Conservation (phyloP, 148 eudicot genomes). For the Vaccinium vitisidaea region DNA sequence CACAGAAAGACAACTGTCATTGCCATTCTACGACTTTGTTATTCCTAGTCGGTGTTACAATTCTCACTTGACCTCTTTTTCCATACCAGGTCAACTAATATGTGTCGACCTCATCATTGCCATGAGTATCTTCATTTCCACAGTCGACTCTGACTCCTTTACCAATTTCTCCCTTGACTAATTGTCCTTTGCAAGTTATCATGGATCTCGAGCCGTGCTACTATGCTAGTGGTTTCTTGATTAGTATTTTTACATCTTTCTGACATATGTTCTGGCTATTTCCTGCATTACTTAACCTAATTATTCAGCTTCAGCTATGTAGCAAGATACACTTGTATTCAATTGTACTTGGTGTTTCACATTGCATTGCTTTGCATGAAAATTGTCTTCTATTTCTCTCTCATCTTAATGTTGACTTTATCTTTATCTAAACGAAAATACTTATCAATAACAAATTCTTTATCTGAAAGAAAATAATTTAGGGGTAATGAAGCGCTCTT, state of each 20-base stretch:
- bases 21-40: background rate
- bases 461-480: background rate
- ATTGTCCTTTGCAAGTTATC: background rate
- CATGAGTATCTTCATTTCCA: slow-evolving; percentile 3
- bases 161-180: background rate
- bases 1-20: background rate
- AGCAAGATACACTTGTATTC: background rate
- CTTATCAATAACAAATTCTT: background rate
- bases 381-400: background rate
- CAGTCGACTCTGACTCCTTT: background rate
- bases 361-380: background rate
- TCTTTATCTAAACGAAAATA: background rate
- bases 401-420: background rate
- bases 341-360: background rate
- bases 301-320: background rate
- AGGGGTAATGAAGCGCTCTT: background rate
- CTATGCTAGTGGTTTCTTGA: background rate
- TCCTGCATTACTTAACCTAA: slow-evolving; percentile 1
- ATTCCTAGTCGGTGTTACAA: background rate
- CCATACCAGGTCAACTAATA: background rate
- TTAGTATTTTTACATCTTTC: background rate
- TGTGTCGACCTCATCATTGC: background rate
- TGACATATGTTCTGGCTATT: background rate
- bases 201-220: background rate
- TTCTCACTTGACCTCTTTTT: background rate